Conservation (phyloP, 2,329 filamentous ascomycete species). For the Pyricularia sp. region DNA sequence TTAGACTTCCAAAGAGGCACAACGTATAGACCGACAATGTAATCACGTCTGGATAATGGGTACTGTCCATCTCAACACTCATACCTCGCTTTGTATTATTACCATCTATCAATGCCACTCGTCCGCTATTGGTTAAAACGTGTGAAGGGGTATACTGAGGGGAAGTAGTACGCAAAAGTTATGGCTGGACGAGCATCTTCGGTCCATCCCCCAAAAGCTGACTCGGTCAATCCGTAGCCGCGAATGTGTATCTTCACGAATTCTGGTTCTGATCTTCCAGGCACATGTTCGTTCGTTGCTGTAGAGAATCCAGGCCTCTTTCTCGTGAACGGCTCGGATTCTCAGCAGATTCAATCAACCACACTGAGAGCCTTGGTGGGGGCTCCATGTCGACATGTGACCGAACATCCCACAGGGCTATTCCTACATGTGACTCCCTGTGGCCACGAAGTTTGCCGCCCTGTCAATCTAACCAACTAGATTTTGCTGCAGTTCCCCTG, state of each 20-base stretch:
- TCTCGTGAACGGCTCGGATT: neutral
- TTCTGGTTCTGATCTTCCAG: neutral
- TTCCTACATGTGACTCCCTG: neutral
- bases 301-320: neutral
- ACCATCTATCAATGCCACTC: conserved; percentile 2
- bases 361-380: neutral
- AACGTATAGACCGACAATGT: neutral
- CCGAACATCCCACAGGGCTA: neutral
- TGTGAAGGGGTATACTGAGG: neutral
- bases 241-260: neutral
- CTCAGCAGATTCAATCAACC: neutral
- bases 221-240: neutral
- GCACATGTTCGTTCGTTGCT: neutral
- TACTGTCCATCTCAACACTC: neutral
- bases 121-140: neutral
- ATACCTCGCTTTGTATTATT: neutral
- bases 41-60: neutral
- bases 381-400: neutral
- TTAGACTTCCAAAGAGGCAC: neutral
- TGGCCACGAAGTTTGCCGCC: neutral
- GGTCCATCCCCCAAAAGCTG: neutral
- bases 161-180: neutral
- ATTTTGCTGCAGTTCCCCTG: neutral
- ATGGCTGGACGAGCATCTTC: neutral
- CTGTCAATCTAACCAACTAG: neutral